Percentiles rank a stretch among this genome's conserved stretches.
Evolutionary conservation across 345 rosid species (phyloP).

Genomic region (Laguncularia racemosa): DNA sequence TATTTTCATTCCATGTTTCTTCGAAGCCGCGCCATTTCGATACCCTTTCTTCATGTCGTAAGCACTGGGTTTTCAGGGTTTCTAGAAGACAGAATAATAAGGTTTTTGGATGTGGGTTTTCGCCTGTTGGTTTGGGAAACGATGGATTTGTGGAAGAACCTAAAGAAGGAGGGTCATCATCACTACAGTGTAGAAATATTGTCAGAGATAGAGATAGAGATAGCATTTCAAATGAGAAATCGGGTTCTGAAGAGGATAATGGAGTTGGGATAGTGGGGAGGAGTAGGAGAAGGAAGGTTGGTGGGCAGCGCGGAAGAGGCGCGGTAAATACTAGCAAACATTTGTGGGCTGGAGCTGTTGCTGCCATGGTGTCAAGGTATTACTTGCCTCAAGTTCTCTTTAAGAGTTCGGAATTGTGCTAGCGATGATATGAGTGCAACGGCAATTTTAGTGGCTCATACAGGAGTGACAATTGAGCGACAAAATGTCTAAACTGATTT

Average conservation of each 20-base stretch:
- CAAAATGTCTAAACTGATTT: too few species aligned
- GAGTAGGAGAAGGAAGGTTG: conserved; percentile 17
- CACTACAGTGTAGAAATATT: too few species aligned
- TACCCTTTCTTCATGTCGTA: conserved; percentile 9
- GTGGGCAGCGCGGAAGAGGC: conserved; percentile 21
- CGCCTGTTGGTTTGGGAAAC: conserved; percentile 44
- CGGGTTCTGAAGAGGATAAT: conserved; percentile 23
- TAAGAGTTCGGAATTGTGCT: not conserved
- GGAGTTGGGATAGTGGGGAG: conserved; percentile 14
- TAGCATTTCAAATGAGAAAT: conserved; percentile 26
- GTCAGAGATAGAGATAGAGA: conserved; percentile 10
- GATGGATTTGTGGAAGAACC: too few species aligned
- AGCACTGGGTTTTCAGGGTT: conserved; percentile 19
- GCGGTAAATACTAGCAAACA: conserved; percentile 75
- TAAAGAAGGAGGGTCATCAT: conserved; percentile 12
- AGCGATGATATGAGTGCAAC: not conserved
- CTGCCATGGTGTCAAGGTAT: conserved; percentile 91
- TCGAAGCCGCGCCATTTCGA: conserved; percentile 10
- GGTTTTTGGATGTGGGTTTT: conserved; percentile 24
- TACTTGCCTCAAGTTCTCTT: not conserved
- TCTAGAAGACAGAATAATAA: conserved; percentile 12
- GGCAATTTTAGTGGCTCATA: not conserved
- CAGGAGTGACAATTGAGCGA: too few species aligned
- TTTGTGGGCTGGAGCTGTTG: conserved; percentile 83
- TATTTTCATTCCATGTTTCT: conserved; percentile 2